A percentile compares a stretch with the other conserved stretches of the same genome.
phyloP scores from a whole-genome alignment of 345 rosid species.

The Hypericum perforatum region DNA sequence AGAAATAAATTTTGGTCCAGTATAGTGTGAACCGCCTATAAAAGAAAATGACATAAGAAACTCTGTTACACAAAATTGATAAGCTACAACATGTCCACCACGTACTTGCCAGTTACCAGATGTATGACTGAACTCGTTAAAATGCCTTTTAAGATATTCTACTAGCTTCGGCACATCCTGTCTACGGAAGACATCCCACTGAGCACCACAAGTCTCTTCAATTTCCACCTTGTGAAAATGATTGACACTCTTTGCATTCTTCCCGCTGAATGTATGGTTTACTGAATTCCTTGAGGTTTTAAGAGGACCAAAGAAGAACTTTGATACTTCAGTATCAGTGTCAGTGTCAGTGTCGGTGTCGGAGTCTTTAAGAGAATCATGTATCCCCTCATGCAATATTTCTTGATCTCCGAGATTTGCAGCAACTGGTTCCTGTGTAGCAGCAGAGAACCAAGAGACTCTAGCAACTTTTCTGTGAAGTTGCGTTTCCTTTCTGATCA shows the following conservation, averaged over 20 bases:
- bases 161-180: constrained; percentile 79
- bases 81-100: constrained; percentile 2
- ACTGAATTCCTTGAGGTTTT: constrained; percentile 28
- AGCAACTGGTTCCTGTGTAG: constrained; percentile 16
- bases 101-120: constrained; percentile 44
- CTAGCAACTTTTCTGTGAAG: constrained; percentile 25
- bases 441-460: constrained; percentile 31
- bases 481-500: constrained; percentile 23
- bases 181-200: constrained; percentile 88
- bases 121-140: constrained; percentile 37
- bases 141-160: constrained; percentile 61
- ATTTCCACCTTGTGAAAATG: constrained; percentile 22
- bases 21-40: constrained; percentile 72
- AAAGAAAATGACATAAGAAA: constrained; percentile 12
- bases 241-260: constrained; percentile 20
- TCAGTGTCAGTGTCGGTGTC: constrained; percentile 38
- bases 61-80: constrained; percentile 4
- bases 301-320: constrained; percentile 21
- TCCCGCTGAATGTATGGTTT: constrained; percentile 17
- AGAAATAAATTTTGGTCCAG: constrained; percentile 81
- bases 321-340: constrained; percentile 29
- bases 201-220: constrained; percentile 55
- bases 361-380: constrained; percentile 12
- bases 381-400: constrained; percentile 21
- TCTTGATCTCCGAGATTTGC: constrained; percentile 15